A percentile compares a stretch with the other conserved stretches of the same genome.
Evolutionary conservation across 1,284 basidiomycete species (phyloP).

Genomic region (Schizophyllum commune): DNA sequence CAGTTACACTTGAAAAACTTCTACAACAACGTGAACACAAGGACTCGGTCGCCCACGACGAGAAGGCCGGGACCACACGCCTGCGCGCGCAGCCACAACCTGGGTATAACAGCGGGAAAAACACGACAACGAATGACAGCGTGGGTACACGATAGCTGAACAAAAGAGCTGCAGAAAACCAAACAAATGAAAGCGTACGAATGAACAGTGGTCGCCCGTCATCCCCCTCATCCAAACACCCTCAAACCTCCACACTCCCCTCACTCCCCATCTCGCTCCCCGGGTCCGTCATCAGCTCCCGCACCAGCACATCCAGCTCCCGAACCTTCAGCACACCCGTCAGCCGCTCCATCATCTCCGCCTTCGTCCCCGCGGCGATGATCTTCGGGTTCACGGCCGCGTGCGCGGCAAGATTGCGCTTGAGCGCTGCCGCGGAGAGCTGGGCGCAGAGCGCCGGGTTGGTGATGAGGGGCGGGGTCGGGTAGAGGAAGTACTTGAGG

Average conservation of each 20-base stretch:
- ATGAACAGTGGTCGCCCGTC: too few relatives aligned
- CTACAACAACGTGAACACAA: not conserved
- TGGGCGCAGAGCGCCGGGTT: conserved; percentile 31
- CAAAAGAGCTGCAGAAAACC: too few relatives aligned
- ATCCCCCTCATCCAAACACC: too few relatives aligned
- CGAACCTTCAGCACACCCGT: conserved; percentile 32
- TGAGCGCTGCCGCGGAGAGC: conserved; percentile 39
- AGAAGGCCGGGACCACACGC: not conserved
- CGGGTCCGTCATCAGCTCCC: conserved; percentile 29
- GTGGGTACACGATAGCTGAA: not conserved
- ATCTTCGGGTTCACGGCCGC: conserved; percentile 27
- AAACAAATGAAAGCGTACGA: not conserved
- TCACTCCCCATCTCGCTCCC: not conserved
- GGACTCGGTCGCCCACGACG: too few relatives aligned
- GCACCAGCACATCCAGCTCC: conserved; percentile 40
- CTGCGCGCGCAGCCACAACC: not conserved
- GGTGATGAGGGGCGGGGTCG: conserved; percentile 39
- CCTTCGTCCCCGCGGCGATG: conserved; percentile 27
- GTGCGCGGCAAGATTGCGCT: conserved; percentile 50
- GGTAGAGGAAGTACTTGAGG: conserved; percentile 40
- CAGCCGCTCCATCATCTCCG: conserved; percentile 33
- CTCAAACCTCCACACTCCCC: too few relatives aligned
- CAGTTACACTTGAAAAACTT: not conserved
- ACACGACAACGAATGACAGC: not conserved
- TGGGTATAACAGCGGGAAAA: not conserved